Conservation (phyloP, 257 asterid species). For the Anisodus acutangulus region DNA sequence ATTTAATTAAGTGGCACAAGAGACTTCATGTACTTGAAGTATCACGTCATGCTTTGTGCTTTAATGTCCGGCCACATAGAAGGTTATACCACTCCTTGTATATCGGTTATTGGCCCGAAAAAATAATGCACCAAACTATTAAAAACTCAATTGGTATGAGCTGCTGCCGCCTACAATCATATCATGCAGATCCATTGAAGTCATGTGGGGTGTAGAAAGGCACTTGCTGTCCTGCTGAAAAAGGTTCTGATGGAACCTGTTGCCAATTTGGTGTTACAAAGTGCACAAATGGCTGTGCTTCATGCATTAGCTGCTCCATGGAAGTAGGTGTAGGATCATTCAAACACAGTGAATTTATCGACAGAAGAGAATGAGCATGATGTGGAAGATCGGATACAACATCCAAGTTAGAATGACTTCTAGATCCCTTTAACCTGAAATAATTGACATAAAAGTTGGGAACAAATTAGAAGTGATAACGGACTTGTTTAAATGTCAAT, state of each 20-base stretch:
- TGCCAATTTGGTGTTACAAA: not conserved
- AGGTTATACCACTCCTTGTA: not conserved
- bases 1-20: not conserved
- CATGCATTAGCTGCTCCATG: not conserved
- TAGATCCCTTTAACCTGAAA: slow-evolving; percentile 37
- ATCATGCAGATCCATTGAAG: not conserved
- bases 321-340: slow-evolving; percentile 38
- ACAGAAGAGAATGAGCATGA: slow-evolving; percentile 65
- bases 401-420: slow-evolving; percentile 13
- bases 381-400: slow-evolving; percentile 37
- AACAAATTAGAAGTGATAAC: not conserved
- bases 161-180: no score
- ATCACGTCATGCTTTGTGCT: not conserved
- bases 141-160: no score
- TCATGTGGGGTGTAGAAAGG: not conserved
- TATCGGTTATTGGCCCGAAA: not conserved
- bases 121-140: not conserved
- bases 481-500: not conserved
- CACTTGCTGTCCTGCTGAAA: not conserved
- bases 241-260: not conserved
- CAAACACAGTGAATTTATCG: slow-evolving; percentile 48
- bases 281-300: not conserved
- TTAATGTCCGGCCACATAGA: not conserved
- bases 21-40: not conserved
- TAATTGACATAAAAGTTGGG: not conserved